Evolutionary conservation across 139 green algal genomes (phyloP).

Genomic region (Picochlorum sp.): DNA sequence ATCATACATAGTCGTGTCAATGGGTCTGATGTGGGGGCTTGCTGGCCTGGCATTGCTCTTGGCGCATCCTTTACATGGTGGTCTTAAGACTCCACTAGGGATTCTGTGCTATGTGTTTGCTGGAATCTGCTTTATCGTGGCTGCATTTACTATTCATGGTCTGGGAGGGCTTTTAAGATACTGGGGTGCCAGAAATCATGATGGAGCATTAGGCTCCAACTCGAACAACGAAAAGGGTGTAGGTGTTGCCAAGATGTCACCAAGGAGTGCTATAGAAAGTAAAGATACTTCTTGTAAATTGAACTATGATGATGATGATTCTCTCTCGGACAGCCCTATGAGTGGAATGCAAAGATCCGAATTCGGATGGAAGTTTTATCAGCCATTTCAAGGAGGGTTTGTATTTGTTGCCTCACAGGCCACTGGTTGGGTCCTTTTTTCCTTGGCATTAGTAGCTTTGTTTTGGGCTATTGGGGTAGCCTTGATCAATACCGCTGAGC

Average conservation of each 20-base stretch:
- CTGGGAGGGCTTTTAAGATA: slow-evolving; percentile 55
- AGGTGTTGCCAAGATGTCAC: not conserved
- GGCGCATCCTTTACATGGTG: not conserved
- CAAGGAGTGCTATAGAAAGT: not conserved
- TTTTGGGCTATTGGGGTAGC: slow-evolving; percentile 1
- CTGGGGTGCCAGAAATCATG: not conserved
- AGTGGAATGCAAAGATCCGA: not conserved
- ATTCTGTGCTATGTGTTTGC: not conserved
- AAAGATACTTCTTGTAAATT: no score
- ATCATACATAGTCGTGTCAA: slow-evolving; percentile 15
- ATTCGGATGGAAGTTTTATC: slow-evolving; percentile 74
- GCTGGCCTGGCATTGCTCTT: slow-evolving; percentile 29
- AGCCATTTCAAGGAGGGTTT: slow-evolving; percentile 64
- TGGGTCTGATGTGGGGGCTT: slow-evolving; percentile 36
- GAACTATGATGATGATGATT: no score
- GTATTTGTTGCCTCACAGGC: slow-evolving; percentile 62
- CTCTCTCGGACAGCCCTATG: no score
- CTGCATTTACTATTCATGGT: slow-evolving; percentile 61
- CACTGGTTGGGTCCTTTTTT: slow-evolving; percentile 66
- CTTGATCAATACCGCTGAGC: not conserved
- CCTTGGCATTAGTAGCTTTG: slow-evolving; percentile 37
- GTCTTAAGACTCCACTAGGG: not conserved
- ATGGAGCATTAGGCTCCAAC: not conserved
- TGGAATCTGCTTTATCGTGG: slow-evolving; percentile 51
- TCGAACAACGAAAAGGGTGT: not conserved